Conservation (phyloP, 768 basidiomycete species). For the Lentinula raphanica region DNA sequence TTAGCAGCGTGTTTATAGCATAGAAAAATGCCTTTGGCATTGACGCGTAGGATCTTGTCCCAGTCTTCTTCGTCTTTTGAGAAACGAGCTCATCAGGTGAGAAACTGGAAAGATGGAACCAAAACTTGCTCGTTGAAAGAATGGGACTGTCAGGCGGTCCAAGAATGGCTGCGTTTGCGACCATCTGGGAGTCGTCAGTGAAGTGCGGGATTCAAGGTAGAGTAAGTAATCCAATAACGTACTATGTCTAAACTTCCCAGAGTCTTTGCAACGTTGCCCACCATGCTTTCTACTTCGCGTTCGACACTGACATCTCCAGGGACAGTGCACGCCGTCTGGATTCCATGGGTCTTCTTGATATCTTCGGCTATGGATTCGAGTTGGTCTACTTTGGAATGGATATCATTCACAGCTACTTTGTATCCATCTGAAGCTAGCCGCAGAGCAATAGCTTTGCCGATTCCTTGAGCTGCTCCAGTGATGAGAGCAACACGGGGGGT, state of each 20-base stretch:
- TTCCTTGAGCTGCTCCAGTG: constrained; percentile 34
- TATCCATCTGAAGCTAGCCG: constrained; percentile 32
- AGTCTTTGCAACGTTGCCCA: constrained; percentile 12
- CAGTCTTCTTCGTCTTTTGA: constrained; percentile 11
- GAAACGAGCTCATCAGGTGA: too few relatives aligned
- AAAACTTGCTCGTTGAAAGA: not conserved
- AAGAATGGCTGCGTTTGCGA: constrained; percentile 18
- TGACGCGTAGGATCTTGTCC: constrained; percentile 21
- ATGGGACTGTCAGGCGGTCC: not conserved
- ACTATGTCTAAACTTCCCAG: constrained; percentile 34
- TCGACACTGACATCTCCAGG: constrained; percentile 28
- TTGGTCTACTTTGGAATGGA: constrained; percentile 1
- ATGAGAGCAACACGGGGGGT: constrained; percentile 19
- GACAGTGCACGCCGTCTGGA: not conserved
- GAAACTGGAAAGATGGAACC: too few relatives aligned
- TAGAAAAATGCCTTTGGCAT: constrained; percentile 24
- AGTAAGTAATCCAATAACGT: constrained; percentile 9
- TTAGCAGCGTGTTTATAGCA: constrained; percentile 28
- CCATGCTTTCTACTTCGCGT: constrained; percentile 26
- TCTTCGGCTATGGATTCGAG: not conserved
- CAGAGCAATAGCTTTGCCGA: constrained; percentile 33
- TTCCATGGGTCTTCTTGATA: not conserved
- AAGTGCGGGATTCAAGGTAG: too few relatives aligned
- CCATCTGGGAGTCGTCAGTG: constrained; percentile 16
- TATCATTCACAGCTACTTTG: constrained; percentile 30